phyloP scores from a whole-genome alignment of 768 basidiomycete genomes.

The Lactarius hatsudake region DNA sequence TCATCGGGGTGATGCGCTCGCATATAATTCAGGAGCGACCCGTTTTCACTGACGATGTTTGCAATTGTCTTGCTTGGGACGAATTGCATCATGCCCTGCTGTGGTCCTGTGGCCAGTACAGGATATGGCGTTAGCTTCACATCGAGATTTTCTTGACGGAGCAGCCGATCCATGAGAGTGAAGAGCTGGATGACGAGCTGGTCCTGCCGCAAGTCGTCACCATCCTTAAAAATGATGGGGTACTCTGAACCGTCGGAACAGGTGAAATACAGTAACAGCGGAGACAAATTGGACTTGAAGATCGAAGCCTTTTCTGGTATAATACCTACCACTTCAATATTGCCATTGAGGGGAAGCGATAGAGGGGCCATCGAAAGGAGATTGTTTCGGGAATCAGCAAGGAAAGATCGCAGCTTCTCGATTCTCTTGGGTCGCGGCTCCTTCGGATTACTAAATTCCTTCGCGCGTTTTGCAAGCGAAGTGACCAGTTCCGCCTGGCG shows the following conservation, averaged over 20 bases:
- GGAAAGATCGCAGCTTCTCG: conserved; percentile 83
- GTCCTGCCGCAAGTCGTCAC: conserved; percentile 98
- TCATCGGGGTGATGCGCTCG: conserved; percentile 87
- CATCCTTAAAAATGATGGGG: conserved; percentile 97
- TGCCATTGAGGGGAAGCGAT: conserved; percentile 90
- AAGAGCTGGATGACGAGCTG: conserved; percentile 98
- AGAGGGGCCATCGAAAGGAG: conserved; percentile 77
- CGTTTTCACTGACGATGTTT: conserved; percentile 89
- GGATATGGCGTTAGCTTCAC: conserved; percentile 88
- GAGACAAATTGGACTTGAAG: conserved; percentile 96
- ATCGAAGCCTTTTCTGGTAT: conserved; percentile 89
- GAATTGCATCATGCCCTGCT: conserved; percentile 96
- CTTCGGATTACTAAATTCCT: conserved; percentile 84
- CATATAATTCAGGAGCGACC: conserved; percentile 83
- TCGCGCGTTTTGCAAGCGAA: conserved; percentile 79
- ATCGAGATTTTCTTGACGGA: conserved; percentile 94
- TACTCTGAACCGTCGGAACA: conserved; percentile 82
- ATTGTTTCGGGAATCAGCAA: conserved; percentile 82
- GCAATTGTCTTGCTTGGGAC: conserved; percentile 95
- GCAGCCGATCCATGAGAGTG: conserved; percentile 92
- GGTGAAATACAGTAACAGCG: conserved; percentile 87
- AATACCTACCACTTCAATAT: conserved; percentile 79
- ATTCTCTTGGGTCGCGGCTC: conserved; percentile 97
- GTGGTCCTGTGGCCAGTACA: conserved; percentile 86
- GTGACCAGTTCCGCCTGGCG: conserved; percentile 89